phyloP scores from a whole-genome alignment of 257 asterid species.

The Salvia hispanica region DNA sequence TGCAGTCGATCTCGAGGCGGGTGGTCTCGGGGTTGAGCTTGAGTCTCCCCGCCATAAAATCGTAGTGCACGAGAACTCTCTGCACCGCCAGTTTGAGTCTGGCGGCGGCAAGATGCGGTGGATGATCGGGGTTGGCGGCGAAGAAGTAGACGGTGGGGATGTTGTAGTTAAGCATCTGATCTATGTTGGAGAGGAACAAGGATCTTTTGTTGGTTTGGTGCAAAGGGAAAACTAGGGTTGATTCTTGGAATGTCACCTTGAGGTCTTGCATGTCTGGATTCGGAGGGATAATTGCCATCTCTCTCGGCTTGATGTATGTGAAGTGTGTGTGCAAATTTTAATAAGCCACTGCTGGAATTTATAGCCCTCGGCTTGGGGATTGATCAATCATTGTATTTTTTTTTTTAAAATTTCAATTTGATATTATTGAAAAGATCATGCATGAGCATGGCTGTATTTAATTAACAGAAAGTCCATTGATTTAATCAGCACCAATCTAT shows the following conservation, averaged over 20 bases:
- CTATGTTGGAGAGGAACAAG: conserved; percentile 62
- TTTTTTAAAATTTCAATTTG: too few relatives aligned
- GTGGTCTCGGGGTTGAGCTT: conserved; percentile 38
- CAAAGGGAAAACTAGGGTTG: conserved; percentile 48
- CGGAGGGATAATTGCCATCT: conserved; percentile 51
- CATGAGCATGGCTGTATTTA: too few relatives aligned
- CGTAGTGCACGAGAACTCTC: conserved; percentile 50
- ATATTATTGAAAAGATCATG: too few relatives aligned
- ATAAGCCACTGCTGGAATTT: neutral
- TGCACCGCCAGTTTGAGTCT: conserved; percentile 45
- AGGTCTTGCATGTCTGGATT: conserved; percentile 54
- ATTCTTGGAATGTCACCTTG: conserved; percentile 53
- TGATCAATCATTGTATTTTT: neutral
- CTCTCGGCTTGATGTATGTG: neutral
- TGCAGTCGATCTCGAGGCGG: conserved; percentile 60
- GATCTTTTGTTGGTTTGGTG: conserved; percentile 38
- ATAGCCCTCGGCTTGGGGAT: neutral
- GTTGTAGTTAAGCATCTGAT: conserved; percentile 59
- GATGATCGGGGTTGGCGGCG: conserved; percentile 44
- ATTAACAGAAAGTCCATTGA: too few relatives aligned
- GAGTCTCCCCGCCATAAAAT: conserved; percentile 68
- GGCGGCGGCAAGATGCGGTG: conserved; percentile 43
- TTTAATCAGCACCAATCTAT: too few relatives aligned
- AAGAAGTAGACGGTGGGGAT: conserved; percentile 68
- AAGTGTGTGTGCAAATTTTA: neutral